A percentile compares a stretch with the other conserved stretches of the same genome.
Conservation (phyloP, 2,329 filamentous ascomycete genomes). For the Scedosporium dehoogii region DNA sequence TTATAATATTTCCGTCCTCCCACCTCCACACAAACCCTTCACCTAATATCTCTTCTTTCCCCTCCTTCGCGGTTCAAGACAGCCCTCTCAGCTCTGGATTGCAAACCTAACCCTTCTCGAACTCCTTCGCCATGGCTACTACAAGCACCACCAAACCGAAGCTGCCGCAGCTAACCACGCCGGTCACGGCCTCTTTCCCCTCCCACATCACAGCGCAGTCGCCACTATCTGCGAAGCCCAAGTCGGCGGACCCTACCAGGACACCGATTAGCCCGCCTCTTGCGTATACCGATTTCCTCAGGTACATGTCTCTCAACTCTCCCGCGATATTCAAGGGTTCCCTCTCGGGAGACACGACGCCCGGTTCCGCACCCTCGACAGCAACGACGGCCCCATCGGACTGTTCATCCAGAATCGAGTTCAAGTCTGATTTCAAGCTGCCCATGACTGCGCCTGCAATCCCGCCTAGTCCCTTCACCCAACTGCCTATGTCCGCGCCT, state of each 20-base stretch:
- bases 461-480: constrained; percentile 42
- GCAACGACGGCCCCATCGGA: constrained; percentile 43
- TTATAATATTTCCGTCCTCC: constrained; percentile 3
- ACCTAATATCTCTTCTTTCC: background rate
- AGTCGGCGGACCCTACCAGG: constrained; percentile 53
- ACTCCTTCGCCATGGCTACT: constrained; percentile 9
- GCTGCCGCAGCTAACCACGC: constrained; percentile 52
- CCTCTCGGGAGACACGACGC: constrained; percentile 36
- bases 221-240: constrained; percentile 45
- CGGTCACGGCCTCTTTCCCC: constrained; percentile 52
- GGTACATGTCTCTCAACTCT: constrained; percentile 66
- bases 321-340: constrained; percentile 47
- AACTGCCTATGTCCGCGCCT: constrained; percentile 49
- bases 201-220: constrained; percentile 56
- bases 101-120: background rate
- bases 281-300: constrained; percentile 89
- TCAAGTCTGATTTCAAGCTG: constrained; percentile 24
- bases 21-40: background rate
- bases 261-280: constrained; percentile 86
- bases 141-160: constrained; percentile 38
- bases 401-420: constrained; percentile 24
- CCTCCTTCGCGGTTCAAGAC: background rate
- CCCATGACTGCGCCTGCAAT: constrained; percentile 25
- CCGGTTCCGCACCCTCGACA: constrained; percentile 42
- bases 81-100: background rate